phyloP scores from a whole-genome alignment of 345 rosid genomes.

The Crucihimalaya himalaica region DNA sequence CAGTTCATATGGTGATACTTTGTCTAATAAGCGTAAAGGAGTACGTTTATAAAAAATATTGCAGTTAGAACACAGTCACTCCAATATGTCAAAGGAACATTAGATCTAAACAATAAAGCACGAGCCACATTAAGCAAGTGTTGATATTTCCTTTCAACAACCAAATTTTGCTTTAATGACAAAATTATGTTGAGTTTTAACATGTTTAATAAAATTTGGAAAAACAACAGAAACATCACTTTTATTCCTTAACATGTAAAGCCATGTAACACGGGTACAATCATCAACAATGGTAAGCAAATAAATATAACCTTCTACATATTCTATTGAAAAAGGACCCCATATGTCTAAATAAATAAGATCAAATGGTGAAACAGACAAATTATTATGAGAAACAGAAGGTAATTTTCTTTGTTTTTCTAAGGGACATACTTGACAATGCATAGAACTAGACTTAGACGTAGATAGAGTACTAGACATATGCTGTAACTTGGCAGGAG shows the following conservation, averaged over 20 bases:
- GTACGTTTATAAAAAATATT: no score
- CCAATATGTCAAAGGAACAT: no score
- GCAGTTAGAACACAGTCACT: no score
- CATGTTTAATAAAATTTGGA: no score
- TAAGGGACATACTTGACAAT: not conserved
- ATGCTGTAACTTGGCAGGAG: not conserved
- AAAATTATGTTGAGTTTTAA: not conserved
- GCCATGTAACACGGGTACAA: not conserved
- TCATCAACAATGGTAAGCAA: not conserved
- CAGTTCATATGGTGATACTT: no score
- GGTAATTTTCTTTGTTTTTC: not conserved
- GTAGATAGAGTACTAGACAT: not conserved
- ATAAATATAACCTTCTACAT: not conserved
- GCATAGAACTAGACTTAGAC: not conserved
- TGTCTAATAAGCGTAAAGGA: no score
- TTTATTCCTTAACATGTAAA: not conserved
- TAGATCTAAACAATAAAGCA: no score
- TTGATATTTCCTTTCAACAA: no score
- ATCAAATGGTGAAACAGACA: not conserved
- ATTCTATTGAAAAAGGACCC: not conserved
- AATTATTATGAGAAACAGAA: not conserved
- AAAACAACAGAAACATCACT: not conserved
- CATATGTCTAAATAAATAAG: not conserved
- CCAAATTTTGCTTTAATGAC: no score
- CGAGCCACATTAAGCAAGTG: no score